A percentile compares a stretch with the other conserved stretches of the same genome.
phyloP scores from a whole-genome alignment of 768 basidiomycete genomes.

The Strobilomyces confusus region DNA sequence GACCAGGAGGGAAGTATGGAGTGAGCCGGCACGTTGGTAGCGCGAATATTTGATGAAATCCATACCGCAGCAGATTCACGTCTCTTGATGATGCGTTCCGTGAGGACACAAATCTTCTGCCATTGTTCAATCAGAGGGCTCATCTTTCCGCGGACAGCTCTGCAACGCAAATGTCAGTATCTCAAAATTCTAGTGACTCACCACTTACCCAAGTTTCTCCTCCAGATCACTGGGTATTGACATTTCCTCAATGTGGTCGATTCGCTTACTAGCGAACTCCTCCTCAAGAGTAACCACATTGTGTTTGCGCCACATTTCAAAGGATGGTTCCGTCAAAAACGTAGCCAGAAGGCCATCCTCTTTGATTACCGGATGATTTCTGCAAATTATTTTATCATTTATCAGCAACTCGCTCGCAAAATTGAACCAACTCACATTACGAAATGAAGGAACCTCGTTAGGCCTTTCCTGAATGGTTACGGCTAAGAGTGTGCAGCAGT shows the following conservation, averaged over 20 bases:
- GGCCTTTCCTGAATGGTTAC: slow-evolving; percentile 57
- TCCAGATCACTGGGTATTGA: slow-evolving; percentile 89
- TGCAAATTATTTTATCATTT: slow-evolving; percentile 20
- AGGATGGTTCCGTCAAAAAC: slow-evolving; percentile 79
- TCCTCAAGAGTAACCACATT: slow-evolving; percentile 77
- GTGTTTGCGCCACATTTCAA: slow-evolving; percentile 86
- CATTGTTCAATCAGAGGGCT: slow-evolving; percentile 80
- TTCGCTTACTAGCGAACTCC: slow-evolving; percentile 75
- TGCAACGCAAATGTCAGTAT: slow-evolving; percentile 29
- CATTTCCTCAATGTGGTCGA: slow-evolving; percentile 86
- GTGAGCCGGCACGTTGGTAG: slow-evolving; percentile 66
- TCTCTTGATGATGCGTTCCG: slow-evolving; percentile 86
- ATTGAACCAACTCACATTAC: slow-evolving; percentile 52
- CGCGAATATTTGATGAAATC: slow-evolving; percentile 55
- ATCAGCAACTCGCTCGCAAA: neutral
- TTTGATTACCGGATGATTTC: slow-evolving; percentile 89
- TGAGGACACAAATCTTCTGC: slow-evolving; percentile 83
- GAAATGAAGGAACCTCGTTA: slow-evolving; percentile 75
- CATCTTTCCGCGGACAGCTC: slow-evolving; percentile 74
- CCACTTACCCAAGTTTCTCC: slow-evolving; percentile 72
- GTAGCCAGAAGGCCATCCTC: slow-evolving; percentile 79
- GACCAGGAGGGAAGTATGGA: slow-evolving; percentile 54
- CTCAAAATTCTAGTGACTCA: neutral
- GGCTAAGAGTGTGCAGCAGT: neutral
- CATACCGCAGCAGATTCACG: slow-evolving; percentile 92